Base-by-base conservation (phyloP, 2,329 filamentous ascomycete genomes). In the Colletotrichum sp. region DNA sequence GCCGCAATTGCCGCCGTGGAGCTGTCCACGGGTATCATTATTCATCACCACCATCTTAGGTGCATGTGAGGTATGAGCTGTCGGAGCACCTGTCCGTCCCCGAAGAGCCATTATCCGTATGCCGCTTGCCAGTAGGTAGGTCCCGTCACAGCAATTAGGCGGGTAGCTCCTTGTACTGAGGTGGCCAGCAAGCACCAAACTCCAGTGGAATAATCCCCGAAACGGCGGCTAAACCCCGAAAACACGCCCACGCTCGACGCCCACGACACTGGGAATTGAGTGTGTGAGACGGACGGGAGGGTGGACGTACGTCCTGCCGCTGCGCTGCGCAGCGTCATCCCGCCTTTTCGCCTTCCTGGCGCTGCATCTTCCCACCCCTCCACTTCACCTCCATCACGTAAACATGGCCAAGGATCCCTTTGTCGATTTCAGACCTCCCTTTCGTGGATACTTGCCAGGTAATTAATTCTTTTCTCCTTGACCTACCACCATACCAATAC, bases 181-280 rank as follows among this genome's bases (percentile, higher is more conserved):
- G 24, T 61, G 58, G 58, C 16, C 30, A 62, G 58, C 58, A 62
- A 62, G 21, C 28, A 56, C 69, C 43, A 52, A 34, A 38, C 52
- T 58, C 21, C 21, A 48, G 55, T 59, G 34, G 61, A 30, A 28
- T 62, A 72, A 72, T 71, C 70, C 43, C 73, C 73, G 73, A 75
- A 75, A 8, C 34, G 8, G n/a, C 58, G 58, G 61, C 56, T 75
- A 73, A 75, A 64, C 56, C 58, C 73, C 73, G 73, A 75, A 73
- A 74, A 63, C 28, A 69, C 72, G 61, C 43, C 43, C 43, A 52
- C 43, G 43, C 43, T 21, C 43, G 43, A 52, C 43, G 43, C 43
- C 43, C 43, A 21, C 43, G n/a, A 52, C 43, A 21, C 43, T 52
- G 18, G 38, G 38, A 48, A 48, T 48, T 48, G 18, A 48, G 38